phyloP scores from a whole-genome alignment of 345 rosid genomes.

The Hibiscus trionum region DNA sequence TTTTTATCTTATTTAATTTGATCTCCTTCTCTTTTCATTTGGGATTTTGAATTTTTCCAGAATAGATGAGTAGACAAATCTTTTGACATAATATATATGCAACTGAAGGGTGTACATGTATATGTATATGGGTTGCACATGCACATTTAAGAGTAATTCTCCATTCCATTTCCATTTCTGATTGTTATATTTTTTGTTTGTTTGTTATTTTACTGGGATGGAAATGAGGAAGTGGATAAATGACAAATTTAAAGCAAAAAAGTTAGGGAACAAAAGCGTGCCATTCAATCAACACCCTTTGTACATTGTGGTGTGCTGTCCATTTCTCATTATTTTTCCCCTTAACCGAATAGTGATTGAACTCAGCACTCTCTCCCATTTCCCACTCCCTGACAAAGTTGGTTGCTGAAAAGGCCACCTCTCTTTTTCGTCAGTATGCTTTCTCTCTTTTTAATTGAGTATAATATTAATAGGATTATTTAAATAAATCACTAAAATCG shows the following conservation, averaged over 20 bases:
- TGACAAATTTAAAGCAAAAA: too few relatives aligned
- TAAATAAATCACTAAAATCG: background rate
- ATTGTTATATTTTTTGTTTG: background rate
- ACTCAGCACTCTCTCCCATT: background rate
- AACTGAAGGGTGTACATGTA: slow-evolving; percentile 20
- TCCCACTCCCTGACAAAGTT: background rate
- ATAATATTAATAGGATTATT: background rate
- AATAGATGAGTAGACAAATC: slow-evolving; percentile 12
- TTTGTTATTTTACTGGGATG: background rate
- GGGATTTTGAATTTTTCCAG: slow-evolving; percentile 11
- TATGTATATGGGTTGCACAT: slow-evolving; percentile 13
- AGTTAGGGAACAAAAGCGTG: too few relatives aligned
- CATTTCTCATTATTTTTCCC: background rate
- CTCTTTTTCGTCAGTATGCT: slow-evolving; percentile 10
- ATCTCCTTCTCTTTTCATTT: too few relatives aligned
- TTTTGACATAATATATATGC: slow-evolving; percentile 19
- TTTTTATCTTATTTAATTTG: background rate
- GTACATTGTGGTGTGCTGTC: background rate
- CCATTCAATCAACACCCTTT: background rate
- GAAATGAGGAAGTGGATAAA: too few relatives aligned
- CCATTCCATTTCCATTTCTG: background rate
- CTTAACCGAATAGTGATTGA: background rate
- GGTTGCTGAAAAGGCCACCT: background rate
- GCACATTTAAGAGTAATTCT: slow-evolving; percentile 18
- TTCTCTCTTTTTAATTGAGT: background rate